A percentile compares a stretch with the other conserved stretches of the same genome.
Conservation (phyloP, 768 basidiomycete species). For the Termitomyces titanicus region DNA sequence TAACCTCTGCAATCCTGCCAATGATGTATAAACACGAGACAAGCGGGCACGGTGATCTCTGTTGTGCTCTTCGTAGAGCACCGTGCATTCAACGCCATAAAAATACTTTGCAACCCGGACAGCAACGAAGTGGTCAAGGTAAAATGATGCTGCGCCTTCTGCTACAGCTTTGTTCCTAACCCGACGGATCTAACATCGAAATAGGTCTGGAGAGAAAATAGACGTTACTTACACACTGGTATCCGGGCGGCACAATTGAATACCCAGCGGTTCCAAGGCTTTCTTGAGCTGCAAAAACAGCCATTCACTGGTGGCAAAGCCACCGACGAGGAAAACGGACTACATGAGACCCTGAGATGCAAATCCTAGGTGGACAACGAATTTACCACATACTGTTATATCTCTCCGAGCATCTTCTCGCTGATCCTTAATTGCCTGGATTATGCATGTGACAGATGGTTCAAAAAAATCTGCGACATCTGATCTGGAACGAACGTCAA, state of each 20-base stretch:
- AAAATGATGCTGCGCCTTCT: conserved; percentile 26
- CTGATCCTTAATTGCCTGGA: conserved; percentile 1
- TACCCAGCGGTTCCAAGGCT: conserved; percentile 31
- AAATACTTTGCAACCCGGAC: conserved; percentile 23
- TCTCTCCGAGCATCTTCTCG: background rate
- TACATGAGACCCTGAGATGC: conserved; percentile 8
- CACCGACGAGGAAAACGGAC: conserved; percentile 52
- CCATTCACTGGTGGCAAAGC: conserved; percentile 57
- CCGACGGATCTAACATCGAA: background rate
- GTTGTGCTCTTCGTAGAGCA: conserved; percentile 11
- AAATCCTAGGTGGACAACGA: background rate
- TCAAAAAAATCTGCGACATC: background rate
- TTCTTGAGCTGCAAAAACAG: conserved; percentile 40
- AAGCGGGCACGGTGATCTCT: conserved; percentile 19
- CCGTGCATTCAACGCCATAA: conserved; percentile 17
- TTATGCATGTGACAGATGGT: background rate
- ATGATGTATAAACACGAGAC: background rate
- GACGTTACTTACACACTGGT: conserved; percentile 43
- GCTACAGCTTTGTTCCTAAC: conserved; percentile 29
- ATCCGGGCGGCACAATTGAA: conserved; percentile 47
- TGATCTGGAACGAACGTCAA: background rate
- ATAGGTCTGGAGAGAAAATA: background rate
- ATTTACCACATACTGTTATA: background rate
- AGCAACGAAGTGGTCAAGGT: conserved; percentile 23
- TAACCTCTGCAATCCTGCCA: conserved; percentile 13